Evolutionary conservation across 495 filamentous ascomycete genomes (phyloP).

Genomic region (Aspergillus sclerotiicarbonarius): DNA sequence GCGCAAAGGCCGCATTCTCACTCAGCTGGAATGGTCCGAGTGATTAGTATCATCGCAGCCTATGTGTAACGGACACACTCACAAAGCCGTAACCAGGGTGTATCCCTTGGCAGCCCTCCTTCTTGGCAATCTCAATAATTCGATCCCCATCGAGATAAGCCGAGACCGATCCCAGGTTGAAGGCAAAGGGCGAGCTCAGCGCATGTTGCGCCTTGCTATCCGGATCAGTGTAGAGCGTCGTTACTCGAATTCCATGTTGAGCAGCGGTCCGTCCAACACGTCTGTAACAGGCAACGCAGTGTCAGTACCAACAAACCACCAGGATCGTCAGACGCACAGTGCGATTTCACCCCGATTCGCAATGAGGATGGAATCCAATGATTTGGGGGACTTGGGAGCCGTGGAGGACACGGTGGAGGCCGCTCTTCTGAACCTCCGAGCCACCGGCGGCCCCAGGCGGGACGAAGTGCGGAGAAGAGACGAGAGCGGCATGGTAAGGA

Average conservation of each 20-base stretch:
- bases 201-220: conserved; percentile 89
- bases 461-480: conserved; percentile 48
- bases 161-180: conserved; percentile 76
- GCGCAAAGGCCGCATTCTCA: conserved; percentile 90
- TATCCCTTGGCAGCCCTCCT: conserved; percentile 80
- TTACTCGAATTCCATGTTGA: conserved; percentile 86
- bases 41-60: conserved; percentile 8
- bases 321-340: conserved; percentile 48
- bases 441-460: conserved; percentile 36
- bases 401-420: conserved; percentile 34
- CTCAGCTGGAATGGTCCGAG: conserved; percentile 48
- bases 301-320: conserved; percentile 9
- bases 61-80: conserved; percentile 21
- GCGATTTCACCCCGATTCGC: conserved; percentile 98
- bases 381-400: conserved; percentile 25
- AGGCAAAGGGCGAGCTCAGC: conserved; percentile 71
- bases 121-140: conserved; percentile 84
- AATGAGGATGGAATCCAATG: conserved; percentile 85
- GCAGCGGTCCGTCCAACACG: conserved; percentile 85
- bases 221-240: conserved; percentile 91
- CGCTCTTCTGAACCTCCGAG: conserved; percentile 34
- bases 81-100: conserved; percentile 98
- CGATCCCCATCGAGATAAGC: conserved; percentile 91
- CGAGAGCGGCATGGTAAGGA: conserved; percentile 39
- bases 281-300: conserved; percentile 30